Base-by-base conservation (phyloP, 2,329 filamentous ascomycete genomes). In the Ophiostoma himal-ulmi region DNA sequence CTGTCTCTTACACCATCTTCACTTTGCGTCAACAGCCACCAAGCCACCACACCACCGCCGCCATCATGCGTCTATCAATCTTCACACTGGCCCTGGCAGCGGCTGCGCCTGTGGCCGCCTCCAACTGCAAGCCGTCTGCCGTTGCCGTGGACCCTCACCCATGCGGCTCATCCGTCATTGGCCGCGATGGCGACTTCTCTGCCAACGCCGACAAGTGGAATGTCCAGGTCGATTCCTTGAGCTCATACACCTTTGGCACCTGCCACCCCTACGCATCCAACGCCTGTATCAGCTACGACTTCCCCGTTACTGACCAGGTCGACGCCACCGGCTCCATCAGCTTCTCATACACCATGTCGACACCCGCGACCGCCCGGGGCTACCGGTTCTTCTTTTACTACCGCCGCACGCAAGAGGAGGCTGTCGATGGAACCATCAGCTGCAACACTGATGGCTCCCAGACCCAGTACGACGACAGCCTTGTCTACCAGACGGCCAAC, bases 381-480 rank as follows among this genome's bases (percentile, higher is more conserved):
- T 57, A 57, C 52, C 52, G 52, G 8, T 26, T 57, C 5, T 26
- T 22, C n/a, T 54, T 54, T 7, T 26, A 26, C 52, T 57, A 57
- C 52, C 52, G n/a, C 52, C 52, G 52, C 8, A 57, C 52, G 10
- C 52, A 57, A 57, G 52, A 57, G n/a, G 22, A 26, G 1, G 52
- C n/a, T 8, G 52, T 57, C 0, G 52, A 57, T 7, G 52, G n/a
- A 8, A 57, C 22, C n/a, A 26, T 57, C 3, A 26, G n/a, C 8
- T 57, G 52, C 52, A 57, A 26, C 22, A 11, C 26, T 26, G 52
- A 26, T 8, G 52, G 52, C 11, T 13, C 52, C 2, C 52, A 57
- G 52, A 57, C n/a, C 3, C n/a, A 57, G 52, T 57, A 57, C 52
- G 52, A 57, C n/a, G 52, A 57, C n/a, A 26, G 52, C 52, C 52